A percentile compares a stretch with the other conserved stretches of the same genome.
Evolutionary conservation across 805 yeast species (phyloP).

Genomic region (Yarrowia osloensis): DNA sequence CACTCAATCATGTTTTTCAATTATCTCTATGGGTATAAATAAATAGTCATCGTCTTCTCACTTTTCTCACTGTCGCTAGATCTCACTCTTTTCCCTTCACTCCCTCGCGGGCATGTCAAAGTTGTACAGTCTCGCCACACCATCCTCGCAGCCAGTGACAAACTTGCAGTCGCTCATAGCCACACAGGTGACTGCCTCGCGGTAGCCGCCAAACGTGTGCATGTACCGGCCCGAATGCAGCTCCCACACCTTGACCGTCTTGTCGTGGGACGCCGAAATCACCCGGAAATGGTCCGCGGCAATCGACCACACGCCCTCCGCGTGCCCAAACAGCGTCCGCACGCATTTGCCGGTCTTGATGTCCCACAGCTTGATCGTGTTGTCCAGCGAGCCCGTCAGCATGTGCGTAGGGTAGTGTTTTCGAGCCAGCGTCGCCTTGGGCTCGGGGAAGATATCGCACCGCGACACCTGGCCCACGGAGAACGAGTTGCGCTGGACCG

Average conservation of each 20-base stretch:
- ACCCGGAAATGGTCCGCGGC: conserved; percentile 95
- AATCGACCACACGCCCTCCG: conserved; percentile 97
- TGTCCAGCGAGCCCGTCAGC: conserved; percentile 84
- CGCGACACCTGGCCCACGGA: conserved; percentile 1
- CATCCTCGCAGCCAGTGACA: conserved; percentile 88
- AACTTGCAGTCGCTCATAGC: conserved; percentile 86
- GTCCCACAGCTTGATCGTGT: conserved; percentile 92
- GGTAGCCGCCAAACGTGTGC: conserved; percentile 83
- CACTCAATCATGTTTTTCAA: background rate
- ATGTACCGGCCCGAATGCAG: conserved; percentile 90
- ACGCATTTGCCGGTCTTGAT: conserved; percentile 82
- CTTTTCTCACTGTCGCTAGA: background rate
- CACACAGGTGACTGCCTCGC: conserved; percentile 59
- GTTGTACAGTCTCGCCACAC: conserved; percentile 79
- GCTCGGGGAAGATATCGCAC: conserved; percentile 23
- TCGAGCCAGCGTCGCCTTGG: background rate
- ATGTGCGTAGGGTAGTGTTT: conserved; percentile 68
- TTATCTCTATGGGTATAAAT: conserved; percentile 11
- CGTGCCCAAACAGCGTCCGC: conserved; percentile 94
- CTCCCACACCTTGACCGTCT: conserved; percentile 91
- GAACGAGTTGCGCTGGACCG: conserved; percentile 15
- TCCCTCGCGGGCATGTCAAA: conserved; percentile 49
- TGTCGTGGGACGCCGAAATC: conserved; percentile 92
- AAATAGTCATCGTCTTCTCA: background rate
- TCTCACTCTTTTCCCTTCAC: background rate